Base-by-base conservation (phyloP, 1,284 basidiomycete species). In the Cystobasidium sp. region DNA sequence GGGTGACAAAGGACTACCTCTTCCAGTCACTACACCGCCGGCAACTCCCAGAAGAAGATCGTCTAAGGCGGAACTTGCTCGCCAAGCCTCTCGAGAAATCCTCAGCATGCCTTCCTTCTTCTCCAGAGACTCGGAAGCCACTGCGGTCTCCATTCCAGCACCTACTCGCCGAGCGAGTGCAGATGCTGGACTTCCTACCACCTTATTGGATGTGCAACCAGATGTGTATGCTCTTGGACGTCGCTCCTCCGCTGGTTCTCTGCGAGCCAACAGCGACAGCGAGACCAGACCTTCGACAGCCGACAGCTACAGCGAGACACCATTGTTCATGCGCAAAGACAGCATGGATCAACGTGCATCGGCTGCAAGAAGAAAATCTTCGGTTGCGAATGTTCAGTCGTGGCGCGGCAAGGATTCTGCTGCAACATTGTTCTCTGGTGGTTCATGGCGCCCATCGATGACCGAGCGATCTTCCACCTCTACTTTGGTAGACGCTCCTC, bases 361-460 rank as follows among this genome's bases (percentile, higher is more conserved):
- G 18, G 37, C 16, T n/a, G 31, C 39, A 5, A 12, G 56, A 43
- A 39, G 56, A 41, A 59, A 59, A 4, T 59, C 56, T 3, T 59
- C 56, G 1, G 4, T 59, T 41, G 56, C 37, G 39, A 9, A 59
- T 59, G 39, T 59, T 18, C 56, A 51, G 61, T 51, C 43, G 12
- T 47, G 44, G 43, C 61, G 61, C 47, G 44, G 61, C 16, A 63
- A 63, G 12, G 43, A 47, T 49, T 63, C 61, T 24, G 20, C 43
- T 5, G 61, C 61, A n/a, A 63, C 61, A 7, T n/a, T 63, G 61
- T 63, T 63, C 61, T 63, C 47, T 31, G 61, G 61, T 18, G 61
- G 61, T 12, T 49, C 43, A 31, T 63, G 61, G 61, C 61, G 61
- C 37, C 61, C 61, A 24, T 63, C 61, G 44, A 9, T 63, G 61